Base-by-base conservation (phyloP, 1,284 basidiomycete genomes). In the Puccinia hordei region DNA sequence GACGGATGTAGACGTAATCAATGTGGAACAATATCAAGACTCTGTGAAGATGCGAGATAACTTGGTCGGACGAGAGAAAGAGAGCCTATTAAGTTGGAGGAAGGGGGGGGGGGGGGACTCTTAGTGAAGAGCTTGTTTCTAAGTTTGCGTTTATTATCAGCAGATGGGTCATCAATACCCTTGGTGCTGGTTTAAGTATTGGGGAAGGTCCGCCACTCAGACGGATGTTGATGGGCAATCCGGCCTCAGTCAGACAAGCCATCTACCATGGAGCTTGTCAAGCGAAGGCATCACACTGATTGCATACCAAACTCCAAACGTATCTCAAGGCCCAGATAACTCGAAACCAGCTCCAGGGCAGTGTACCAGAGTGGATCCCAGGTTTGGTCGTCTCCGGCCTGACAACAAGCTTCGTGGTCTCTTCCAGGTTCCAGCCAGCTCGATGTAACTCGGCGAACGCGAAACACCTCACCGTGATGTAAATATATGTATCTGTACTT, bases 301-400 rank as follows among this genome's bases (percentile, higher is more conserved):
- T 15, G 49, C 2, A 53, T 71, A 71, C 68, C 49, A n/a, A 51
- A 51, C 30, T 46, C 51, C 49, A 51, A 53, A 71, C 51, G 51
- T 27, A 71, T 71, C 17, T 27, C 46, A 38, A 33, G 51, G 68
- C 33, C 27, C 27, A 53, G 13, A 53, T 27, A 19, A 33, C 27
- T 35, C 30, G 63, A 66, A 66, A 46, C 41, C n/a, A n/a, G 22
- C 63, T 44, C 63, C 38, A 46, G 12, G 41, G 63, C 38, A 35
- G 9, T 66, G 19, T 65, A 15, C 12, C 30, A n/a, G n/a, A n/a
- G n/a, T n/a, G n/a, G 33, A 13, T 38, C 17, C 41, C 41, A 44
- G 63, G 38, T 46, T 66, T 66, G 63, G n/a, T 66, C 38, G 63
- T 66, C 63, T n/a, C 63, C 38, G 41, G 63, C 63, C 63, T 66